phyloP scores from a whole-genome alignment of 345 rosid species.

The Populus davidiana region DNA sequence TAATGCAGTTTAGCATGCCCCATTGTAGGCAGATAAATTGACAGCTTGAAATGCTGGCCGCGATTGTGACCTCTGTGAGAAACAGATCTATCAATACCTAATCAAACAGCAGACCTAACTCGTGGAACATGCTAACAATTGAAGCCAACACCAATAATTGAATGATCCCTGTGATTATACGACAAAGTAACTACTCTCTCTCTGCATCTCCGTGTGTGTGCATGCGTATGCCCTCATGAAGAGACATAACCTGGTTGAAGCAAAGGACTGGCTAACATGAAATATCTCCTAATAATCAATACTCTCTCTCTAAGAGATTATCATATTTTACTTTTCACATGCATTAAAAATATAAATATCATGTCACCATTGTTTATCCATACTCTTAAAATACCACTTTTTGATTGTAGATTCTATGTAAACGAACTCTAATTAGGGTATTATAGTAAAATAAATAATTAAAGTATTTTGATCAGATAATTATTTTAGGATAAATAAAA shows the following conservation, averaged over 20 bases:
- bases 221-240: not conserved
- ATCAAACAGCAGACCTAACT: not conserved
- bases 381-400: too few species aligned
- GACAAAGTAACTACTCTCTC: not conserved
- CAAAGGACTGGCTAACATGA: not conserved
- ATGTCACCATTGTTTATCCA: too few species aligned
- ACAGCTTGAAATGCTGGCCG: slow-evolving; percentile 1
- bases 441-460: too few species aligned
- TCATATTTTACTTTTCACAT: too few species aligned
- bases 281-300: not conserved
- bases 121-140: not conserved
- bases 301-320: too few species aligned
- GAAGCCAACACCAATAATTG: not conserved
- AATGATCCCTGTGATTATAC: not conserved
- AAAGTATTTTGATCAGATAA: too few species aligned
- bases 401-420: too few species aligned
- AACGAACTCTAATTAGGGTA: too few species aligned
- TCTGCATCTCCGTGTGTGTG: not conserved
- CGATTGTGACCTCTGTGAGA: not conserved
- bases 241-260: not conserved
- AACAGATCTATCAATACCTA: slow-evolving; percentile 3
- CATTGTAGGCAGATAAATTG: not conserved
- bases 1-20: not conserved
- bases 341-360: too few species aligned
- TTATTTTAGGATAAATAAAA: too few species aligned